phyloP scores from a whole-genome alignment of 192 early-diverging fungal species.

The Entomortierella parvispora region DNA sequence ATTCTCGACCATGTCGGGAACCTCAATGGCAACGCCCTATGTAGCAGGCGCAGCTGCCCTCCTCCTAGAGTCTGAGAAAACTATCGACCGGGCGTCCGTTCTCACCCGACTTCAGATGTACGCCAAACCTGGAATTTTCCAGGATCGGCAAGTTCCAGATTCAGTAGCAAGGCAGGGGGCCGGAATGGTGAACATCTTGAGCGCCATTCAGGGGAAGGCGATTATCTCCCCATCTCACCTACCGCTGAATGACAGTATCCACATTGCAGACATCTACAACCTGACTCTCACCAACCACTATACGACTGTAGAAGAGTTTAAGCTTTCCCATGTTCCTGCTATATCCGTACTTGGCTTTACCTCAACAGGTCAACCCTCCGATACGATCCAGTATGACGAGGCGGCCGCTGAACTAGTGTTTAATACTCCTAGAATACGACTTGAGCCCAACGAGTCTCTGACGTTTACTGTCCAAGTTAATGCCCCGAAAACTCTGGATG shows the following conservation, averaged over 20 bases:
- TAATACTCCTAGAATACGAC: constrained; percentile 1
- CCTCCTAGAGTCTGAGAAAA: constrained; percentile 20
- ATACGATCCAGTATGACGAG: constrained; percentile 8
- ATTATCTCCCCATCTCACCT: constrained; percentile 63
- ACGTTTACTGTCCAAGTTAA: constrained; percentile 47
- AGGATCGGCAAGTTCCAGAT: neutral
- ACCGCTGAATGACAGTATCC: constrained; percentile 63
- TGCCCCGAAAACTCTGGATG: constrained; percentile 41
- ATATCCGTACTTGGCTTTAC: constrained; percentile 54
- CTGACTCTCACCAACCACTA: constrained; percentile 55
- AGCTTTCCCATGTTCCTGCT: constrained; percentile 48
- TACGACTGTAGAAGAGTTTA: constrained; percentile 30
- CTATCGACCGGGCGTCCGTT: constrained; percentile 14
- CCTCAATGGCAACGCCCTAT: constrained; percentile 76
- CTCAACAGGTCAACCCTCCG: constrained; percentile 12
- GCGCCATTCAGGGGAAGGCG: constrained; percentile 64
- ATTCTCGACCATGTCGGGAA: constrained; percentile 59
- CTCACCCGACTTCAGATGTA: constrained; percentile 23
- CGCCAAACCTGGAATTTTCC: constrained; percentile 21
- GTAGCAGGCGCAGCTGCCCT: constrained; percentile 50
- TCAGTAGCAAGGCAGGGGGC: constrained; percentile 70
- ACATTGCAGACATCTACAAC: constrained; percentile 38
- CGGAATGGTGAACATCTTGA: constrained; percentile 77
- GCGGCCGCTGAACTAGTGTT: constrained; percentile 38
- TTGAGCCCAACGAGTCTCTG: constrained; percentile 27